Base-by-base conservation (phyloP, 1,139 yeast species). In the Suhomyces bribrorum region DNA sequence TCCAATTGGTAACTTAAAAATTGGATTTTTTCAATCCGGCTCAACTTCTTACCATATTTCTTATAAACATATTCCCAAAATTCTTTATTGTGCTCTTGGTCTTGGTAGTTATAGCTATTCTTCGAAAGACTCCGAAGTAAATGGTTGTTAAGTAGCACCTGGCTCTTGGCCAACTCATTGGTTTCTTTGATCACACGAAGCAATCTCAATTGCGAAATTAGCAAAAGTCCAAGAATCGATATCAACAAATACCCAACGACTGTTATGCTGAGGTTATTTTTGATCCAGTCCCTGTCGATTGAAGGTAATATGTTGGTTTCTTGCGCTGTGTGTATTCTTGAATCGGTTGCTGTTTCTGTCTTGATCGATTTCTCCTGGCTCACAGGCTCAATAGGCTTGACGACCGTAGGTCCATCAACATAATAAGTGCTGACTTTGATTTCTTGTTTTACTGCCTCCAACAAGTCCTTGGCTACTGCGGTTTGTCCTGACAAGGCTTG, bases 401-500 rank as follows among this genome's bases (percentile, higher is more conserved):
- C 31, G 6, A 34, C 37, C 32, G 48, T 44, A 15, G 59, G 55
- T 6, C 61, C 64, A 32, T 54, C 59, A 9, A 44, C 49, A 24
- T 29, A 41, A 28, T 54, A 50, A 1, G 68, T 64, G 15, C 53
- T 47, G 9, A 44, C 41, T 4, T 43, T 46, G n/a, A 68, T 51
- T 41, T 67, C 75, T 9, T 55, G 45, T 29, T 45, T 56, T 32
- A 72, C 49, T n/a, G 53, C 56, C 8, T 41, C 53, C 3, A 70
- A 40, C 38, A 69, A 52, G 36, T 62, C 70, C 13, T 56, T 55
- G n/a, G 69, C 57, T 2, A 62, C 66, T n/a, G 64, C 60, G 17
- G 59, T 56, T 49, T 77, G 82, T 0, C 82, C 83, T 0, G 73
- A 51, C 24, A 61, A 51, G 2, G 81, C 69, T 53, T 68, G 73